Evolutionary conservation across 2,329 filamentous ascomycete genomes (phyloP), one percentile per base, ranked within the genome.

Genomic region (Lachnellula willkommii): DNA sequence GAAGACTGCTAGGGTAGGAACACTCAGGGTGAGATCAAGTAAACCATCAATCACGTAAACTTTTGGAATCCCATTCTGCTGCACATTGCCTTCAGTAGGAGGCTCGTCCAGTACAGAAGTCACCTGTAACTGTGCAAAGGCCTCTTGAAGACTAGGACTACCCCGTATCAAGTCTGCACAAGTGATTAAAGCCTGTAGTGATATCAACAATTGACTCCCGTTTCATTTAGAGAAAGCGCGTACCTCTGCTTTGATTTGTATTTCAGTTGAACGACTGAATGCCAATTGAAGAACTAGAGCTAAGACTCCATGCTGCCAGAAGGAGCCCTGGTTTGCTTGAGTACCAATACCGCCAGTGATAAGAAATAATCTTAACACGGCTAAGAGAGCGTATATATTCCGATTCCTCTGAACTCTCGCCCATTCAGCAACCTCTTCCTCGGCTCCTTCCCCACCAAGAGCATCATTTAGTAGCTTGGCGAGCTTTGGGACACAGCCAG

Each of bases 11-110:
- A 82, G 73, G 0, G 85, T 76, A 32, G 86, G 79, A 22, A 87
- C 77, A 54, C 85, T 85, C 8, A 99, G 76, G 0, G 88, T 85
- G 45, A 96, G 75, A 64, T 96, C 90, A 48, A 99, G 77, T 17
- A 99, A 77, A 1, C 90, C 94, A 71, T 97, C 93, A 66, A 99
- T 96, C 32, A 99, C 90, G 72, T 95, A 96, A 36, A 93, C 84
- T 54, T 82, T 81, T 14, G 78, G 74, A 9, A 78, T 71, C n/a
- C 77, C 79, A 57, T 83, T 83, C 59, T 70, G 74, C 43, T 69
- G 65, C 22, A 69, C 65, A 47, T 75, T 73, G 54, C 61, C 64
- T 61, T 52, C 65, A 40, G 43, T 68, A 49, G 63, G 63, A 9
- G 68, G 63, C 47, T 69, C 64, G 36, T 78, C 74, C 47, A 82